phyloP scores from a whole-genome alignment of 2,329 filamentous ascomycete genomes.

The Paramyrothecium sp. region DNA sequence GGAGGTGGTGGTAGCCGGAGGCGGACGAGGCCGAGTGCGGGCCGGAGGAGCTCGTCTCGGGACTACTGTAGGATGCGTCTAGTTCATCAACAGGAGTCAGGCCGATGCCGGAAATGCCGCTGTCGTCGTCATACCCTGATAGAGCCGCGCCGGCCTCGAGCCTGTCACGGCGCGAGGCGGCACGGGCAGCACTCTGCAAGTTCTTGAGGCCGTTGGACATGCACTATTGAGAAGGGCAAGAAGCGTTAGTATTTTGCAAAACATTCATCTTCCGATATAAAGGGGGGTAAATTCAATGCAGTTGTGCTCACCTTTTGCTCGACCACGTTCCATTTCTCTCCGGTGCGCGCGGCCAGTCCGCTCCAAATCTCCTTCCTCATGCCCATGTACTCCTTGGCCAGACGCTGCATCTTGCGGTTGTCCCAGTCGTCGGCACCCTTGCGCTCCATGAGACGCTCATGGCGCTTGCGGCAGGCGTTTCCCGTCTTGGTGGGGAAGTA shows the following conservation, averaged over 20 bases:
- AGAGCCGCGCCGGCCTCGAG: conserved; percentile 41
- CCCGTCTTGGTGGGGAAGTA: conserved; percentile 77
- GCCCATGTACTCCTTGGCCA: conserved; percentile 77
- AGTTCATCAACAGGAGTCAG: conserved; percentile 59
- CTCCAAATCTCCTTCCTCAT: conserved; percentile 82
- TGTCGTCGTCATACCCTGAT: conserved; percentile 65
- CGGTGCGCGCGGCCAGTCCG: conserved; percentile 66
- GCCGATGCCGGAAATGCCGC: conserved; percentile 63
- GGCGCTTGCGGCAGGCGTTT: conserved; percentile 86
- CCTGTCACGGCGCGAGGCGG: conserved; percentile 64
- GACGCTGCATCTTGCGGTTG: conserved; percentile 66
- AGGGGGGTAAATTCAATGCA: too few species aligned
- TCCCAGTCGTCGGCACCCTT: conserved; percentile 77
- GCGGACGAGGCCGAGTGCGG: conserved; percentile 40
- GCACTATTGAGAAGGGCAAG: conserved; percentile 50
- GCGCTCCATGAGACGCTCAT: conserved; percentile 80
- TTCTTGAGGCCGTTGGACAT: conserved; percentile 84
- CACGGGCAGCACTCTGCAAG: conserved; percentile 67
- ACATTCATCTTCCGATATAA: too few species aligned
- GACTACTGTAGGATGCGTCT: conserved; percentile 56
- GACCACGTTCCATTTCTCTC: conserved; percentile 79
- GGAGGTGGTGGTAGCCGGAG: conserved; percentile 25
- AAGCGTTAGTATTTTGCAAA: conserved; percentile 4
- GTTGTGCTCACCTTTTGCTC: conserved; percentile 61
- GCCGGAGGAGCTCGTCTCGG: conserved; percentile 45